phyloP scores from a whole-genome alignment of 2,329 filamentous ascomycete genomes.

The Botryotinia convoluta region DNA sequence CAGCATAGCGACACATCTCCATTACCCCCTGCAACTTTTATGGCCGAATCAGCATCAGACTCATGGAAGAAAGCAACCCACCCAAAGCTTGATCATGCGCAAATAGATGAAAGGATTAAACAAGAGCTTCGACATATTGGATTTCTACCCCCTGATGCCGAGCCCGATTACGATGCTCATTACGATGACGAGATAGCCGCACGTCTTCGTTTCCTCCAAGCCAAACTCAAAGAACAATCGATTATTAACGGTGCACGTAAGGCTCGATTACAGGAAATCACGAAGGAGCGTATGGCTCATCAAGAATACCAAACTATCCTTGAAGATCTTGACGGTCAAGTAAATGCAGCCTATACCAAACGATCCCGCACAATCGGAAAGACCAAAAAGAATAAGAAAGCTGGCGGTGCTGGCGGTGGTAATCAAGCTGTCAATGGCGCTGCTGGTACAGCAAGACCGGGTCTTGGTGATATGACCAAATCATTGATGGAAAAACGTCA shows the following conservation, averaged over 20 bases:
- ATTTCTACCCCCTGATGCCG: slow-evolving; percentile 67
- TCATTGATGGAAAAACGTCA: slow-evolving; percentile 87
- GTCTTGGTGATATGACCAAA: slow-evolving; percentile 87
- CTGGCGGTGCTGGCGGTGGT: slow-evolving; percentile 71
- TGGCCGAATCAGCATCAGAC: slow-evolving; percentile 73
- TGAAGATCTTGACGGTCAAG: slow-evolving; percentile 92
- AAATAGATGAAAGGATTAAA: slow-evolving; percentile 87
- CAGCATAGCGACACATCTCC: slow-evolving; percentile 32
- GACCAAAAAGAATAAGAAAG: slow-evolving; percentile 83
- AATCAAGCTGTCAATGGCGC: slow-evolving; percentile 59
- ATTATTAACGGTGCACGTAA: slow-evolving; percentile 90
- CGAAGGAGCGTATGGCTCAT: slow-evolving; percentile 89
- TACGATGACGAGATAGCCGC: slow-evolving; percentile 93
- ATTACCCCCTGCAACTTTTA: slow-evolving; percentile 69
- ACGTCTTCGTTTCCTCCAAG: slow-evolving; percentile 80
- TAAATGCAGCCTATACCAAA: slow-evolving; percentile 93
- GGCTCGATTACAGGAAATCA: slow-evolving; percentile 77
- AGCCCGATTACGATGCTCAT: slow-evolving; percentile 81
- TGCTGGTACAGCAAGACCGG: slow-evolving; percentile 62
- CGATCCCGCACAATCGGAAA: slow-evolving; percentile 92
- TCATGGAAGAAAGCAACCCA: slow-evolving; percentile 76
- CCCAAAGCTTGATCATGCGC: slow-evolving; percentile 75
- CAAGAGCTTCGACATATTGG: slow-evolving; percentile 89
- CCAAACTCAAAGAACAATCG: slow-evolving; percentile 76
- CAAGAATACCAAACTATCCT: slow-evolving; percentile 97